A percentile compares a stretch with the other conserved stretches of the same genome.
These are phyloP conservation scores for Opeltia flavorubescens DNA, from an alignment of 495 filamentous ascomycete species.

Conservation along the genomic window DNA sequence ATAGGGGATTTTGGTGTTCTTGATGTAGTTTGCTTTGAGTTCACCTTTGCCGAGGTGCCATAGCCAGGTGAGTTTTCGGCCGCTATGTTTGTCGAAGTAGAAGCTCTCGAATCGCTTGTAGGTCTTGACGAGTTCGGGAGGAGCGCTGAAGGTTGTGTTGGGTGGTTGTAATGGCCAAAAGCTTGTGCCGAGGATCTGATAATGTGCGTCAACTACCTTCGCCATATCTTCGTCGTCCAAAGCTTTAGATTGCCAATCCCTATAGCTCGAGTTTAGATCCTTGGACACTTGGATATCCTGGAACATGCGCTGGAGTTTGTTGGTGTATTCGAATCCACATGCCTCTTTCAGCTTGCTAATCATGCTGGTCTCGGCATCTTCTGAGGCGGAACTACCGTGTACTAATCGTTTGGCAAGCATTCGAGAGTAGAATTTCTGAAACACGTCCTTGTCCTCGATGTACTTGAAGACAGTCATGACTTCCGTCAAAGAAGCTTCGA, in stretches of 20 bases:
- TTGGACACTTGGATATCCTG: constrained; percentile 98
- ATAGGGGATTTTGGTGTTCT: constrained; percentile 74
- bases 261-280: constrained; percentile 81
- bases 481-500: constrained; percentile 80
- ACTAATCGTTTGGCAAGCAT: constrained; percentile 92
- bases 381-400: constrained; percentile 83
- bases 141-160: constrained; percentile 71
- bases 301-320: constrained; percentile 99
- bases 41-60: constrained; percentile 99
- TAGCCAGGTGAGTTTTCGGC: constrained; percentile 91
- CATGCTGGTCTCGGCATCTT: constrained; percentile 98
- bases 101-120: constrained; percentile 80
- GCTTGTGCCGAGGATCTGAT: constrained; percentile 84
- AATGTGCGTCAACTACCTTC: constrained; percentile 56
- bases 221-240: constrained; percentile 48
- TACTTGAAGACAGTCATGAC: constrained; percentile 99
- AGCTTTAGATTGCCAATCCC: constrained; percentile 48
- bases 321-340: constrained; percentile 97
- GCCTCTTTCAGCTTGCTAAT: constrained; percentile 98
- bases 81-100: constrained; percentile 90
- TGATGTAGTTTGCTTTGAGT: constrained; percentile 79
- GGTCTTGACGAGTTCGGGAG: constrained; percentile 69
- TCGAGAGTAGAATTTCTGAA: constrained; percentile 98
- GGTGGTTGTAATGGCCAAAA: constrained; percentile 93
- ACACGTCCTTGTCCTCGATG: constrained; percentile 99